phyloP scores from a whole-genome alignment of 805 yeast species.

The Barnettozyma populi region DNA sequence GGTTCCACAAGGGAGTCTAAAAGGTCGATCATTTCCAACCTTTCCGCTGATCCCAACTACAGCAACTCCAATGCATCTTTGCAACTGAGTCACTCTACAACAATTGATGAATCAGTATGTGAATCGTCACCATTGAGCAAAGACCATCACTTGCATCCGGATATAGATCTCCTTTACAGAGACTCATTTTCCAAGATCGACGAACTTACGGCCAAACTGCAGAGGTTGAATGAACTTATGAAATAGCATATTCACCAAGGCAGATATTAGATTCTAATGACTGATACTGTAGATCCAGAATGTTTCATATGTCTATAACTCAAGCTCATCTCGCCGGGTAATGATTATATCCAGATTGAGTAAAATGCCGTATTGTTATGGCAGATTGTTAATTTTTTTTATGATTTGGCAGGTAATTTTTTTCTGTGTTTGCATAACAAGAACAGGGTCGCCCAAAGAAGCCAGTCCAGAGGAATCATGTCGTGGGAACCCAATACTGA shows the following conservation, averaged over 20 bases:
- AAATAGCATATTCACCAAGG: slow-evolving; percentile 3
- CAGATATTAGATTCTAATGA: not conserved
- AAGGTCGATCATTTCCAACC: not conserved
- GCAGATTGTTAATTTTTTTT: slow-evolving; percentile 1
- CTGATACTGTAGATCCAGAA: not conserved
- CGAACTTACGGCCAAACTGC: slow-evolving; percentile 27
- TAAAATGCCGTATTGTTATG: not conserved
- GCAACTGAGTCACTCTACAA: not conserved
- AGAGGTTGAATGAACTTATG: slow-evolving; percentile 12
- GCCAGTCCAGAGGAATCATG: slow-evolving; percentile 21
- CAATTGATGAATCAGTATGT: not conserved
- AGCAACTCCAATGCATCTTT: not conserved
- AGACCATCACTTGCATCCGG: slow-evolving; percentile 31
- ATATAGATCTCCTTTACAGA: slow-evolving; percentile 48
- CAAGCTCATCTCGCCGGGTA: slow-evolving; percentile 1
- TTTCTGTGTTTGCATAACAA: not conserved
- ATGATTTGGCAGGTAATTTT: not conserved
- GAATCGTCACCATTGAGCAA: not conserved
- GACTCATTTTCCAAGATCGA: slow-evolving; percentile 50
- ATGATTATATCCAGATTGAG: not conserved
- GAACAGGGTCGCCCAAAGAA: not conserved
- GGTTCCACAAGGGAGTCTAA: not conserved
- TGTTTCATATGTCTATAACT: too few species aligned
- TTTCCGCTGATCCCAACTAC: not conserved
- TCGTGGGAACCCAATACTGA: slow-evolving; percentile 68